A percentile compares a stretch with the other conserved stretches of the same genome.
phyloP scores from a whole-genome alignment of 148 eudicot species.

The Heliosperma pusillum region DNA sequence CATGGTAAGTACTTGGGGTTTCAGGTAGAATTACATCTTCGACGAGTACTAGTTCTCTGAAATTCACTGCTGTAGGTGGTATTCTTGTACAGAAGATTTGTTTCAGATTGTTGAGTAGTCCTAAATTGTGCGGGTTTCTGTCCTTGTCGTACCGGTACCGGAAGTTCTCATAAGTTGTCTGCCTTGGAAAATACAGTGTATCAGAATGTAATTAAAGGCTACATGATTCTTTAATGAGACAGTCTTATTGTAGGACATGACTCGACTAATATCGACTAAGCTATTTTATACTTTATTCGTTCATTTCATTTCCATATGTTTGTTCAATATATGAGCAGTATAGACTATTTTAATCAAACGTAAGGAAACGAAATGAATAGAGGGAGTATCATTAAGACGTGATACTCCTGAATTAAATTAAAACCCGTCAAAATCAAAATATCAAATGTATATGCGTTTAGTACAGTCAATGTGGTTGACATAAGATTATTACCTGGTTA shows the following conservation, averaged over 20 bases:
- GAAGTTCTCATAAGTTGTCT: conserved; percentile 59
- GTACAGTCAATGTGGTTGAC: not conserved
- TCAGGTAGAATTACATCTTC: conserved; percentile 43
- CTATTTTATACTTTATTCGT: too few relatives aligned
- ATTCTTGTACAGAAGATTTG: conserved; percentile 33
- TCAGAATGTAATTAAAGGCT: conserved; percentile 16
- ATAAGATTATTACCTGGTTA: conserved; percentile 59
- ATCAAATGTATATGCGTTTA: too few relatives aligned
- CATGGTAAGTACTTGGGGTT: conserved; percentile 23
- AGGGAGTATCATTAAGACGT: too few relatives aligned
- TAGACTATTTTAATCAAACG: too few relatives aligned
- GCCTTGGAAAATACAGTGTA: conserved; percentile 25
- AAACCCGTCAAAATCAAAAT: too few relatives aligned
- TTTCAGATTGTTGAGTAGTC: conserved; percentile 30
- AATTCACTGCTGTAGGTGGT: conserved; percentile 41
- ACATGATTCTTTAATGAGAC: too few relatives aligned
- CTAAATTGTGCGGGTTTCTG: conserved; percentile 44
- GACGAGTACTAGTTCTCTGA: conserved; percentile 39
- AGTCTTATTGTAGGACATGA: too few relatives aligned
- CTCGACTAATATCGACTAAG: too few relatives aligned
- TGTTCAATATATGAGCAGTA: too few relatives aligned
- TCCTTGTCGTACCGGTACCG: conserved; percentile 46
- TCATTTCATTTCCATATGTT: too few relatives aligned
- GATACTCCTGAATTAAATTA: too few relatives aligned
- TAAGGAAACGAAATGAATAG: too few relatives aligned